Conservation (phyloP, 345 rosid species). For the Brassica rapa region DNA sequence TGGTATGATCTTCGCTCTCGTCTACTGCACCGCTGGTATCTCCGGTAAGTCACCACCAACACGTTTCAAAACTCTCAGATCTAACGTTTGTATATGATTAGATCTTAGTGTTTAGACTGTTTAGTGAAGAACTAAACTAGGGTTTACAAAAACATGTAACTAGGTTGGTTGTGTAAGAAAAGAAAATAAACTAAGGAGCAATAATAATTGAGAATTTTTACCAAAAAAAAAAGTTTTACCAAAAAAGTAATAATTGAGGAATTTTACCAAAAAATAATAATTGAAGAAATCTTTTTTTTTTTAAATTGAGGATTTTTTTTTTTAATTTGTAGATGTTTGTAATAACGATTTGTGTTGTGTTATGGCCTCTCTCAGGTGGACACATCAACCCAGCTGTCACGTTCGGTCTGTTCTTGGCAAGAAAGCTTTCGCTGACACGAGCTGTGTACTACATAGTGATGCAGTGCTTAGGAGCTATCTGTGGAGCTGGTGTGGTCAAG, state of each 20-base stretch:
- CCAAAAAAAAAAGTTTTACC: too few relatives aligned
- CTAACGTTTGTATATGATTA: neutral
- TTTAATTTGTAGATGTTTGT: conserved; percentile 2
- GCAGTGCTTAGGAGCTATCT: conserved; percentile 53
- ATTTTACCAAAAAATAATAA: too few relatives aligned
- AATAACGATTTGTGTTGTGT: conserved; percentile 18
- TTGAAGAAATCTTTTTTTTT: too few relatives aligned
- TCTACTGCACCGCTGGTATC: conserved; percentile 55
- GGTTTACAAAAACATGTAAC: neutral
- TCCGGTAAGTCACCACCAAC: conserved; percentile 38
- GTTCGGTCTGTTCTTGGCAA: conserved; percentile 40
- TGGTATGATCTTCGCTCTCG: conserved; percentile 56
- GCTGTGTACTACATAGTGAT: conserved; percentile 47
- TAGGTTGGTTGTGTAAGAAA: conserved; percentile 9
- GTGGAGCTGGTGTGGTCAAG: conserved; percentile 59
- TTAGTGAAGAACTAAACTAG: neutral
- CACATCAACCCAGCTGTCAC: conserved; percentile 53
- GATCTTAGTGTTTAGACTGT: neutral
- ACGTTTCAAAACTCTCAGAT: neutral
- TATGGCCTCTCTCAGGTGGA: conserved; percentile 40
- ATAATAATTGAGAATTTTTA: neutral
- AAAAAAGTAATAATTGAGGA: too few relatives aligned
- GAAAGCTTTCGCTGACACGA: conserved; percentile 46
- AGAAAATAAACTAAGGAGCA: neutral
- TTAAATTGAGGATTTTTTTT: neutral